Evolutionary conservation across 768 basidiomycete genomes (phyloP).

Genomic region (Boletus reticulatus): DNA sequence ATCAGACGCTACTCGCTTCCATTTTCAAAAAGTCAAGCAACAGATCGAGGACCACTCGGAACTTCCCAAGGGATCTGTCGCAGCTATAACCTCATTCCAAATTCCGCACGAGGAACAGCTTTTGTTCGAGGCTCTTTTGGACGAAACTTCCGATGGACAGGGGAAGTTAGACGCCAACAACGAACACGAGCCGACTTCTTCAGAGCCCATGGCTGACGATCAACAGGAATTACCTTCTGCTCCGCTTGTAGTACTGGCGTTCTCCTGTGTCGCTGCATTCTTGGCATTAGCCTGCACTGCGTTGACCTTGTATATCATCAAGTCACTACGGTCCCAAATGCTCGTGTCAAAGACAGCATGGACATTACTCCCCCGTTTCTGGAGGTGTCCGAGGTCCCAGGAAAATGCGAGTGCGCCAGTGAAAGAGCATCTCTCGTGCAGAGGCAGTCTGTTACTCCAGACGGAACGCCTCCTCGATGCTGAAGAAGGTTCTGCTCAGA

Average conservation of each 20-base stretch:
- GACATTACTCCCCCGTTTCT: conserved; percentile 20
- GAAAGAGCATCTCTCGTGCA: background rate
- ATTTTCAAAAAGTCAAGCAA: conserved; percentile 29
- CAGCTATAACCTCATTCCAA: conserved; percentile 30
- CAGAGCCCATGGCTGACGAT: background rate
- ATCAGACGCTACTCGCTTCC: conserved; percentile 29
- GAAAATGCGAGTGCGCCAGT: background rate
- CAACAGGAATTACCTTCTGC: background rate
- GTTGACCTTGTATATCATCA: conserved; percentile 22
- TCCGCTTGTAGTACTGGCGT: conserved; percentile 17
- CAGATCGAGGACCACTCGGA: conserved; percentile 31
- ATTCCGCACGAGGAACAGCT: conserved; percentile 4
- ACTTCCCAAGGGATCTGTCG: conserved; percentile 26
- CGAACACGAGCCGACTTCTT: background rate
- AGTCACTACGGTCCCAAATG: conserved; percentile 15
- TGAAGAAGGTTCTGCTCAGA: conserved; percentile 3
- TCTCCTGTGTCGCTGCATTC: conserved; percentile 27
- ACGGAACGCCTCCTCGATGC: background rate
- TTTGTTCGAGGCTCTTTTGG: conserved; percentile 22
- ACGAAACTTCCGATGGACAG: conserved; percentile 19
- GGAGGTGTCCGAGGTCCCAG: conserved; percentile 1
- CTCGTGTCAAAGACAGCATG: conserved; percentile 24
- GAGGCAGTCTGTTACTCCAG: background rate
- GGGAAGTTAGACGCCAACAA: conserved; percentile 21
- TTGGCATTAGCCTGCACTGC: conserved; percentile 22